Evolutionary conservation across 805 yeast species (phyloP).

Genomic region (Grigorovia yakushimaensis): DNA sequence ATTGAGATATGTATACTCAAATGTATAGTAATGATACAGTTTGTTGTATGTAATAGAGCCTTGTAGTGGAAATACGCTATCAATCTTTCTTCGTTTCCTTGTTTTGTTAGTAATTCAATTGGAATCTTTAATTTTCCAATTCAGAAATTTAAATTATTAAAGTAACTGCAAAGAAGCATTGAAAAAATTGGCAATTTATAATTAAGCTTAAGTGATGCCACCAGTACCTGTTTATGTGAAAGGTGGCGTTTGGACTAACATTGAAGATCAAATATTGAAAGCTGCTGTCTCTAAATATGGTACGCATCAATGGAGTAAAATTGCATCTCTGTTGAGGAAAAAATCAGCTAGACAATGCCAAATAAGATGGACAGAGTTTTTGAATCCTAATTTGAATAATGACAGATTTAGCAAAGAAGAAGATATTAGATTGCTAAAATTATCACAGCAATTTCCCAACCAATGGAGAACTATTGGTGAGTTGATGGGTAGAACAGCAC

Average conservation of each 20-base stretch:
- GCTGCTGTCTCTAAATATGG: conserved; percentile 94
- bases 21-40: background rate
- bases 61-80: background rate
- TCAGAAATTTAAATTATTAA: background rate
- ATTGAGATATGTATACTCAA: too few relatives aligned
- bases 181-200: background rate
- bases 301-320: conserved; percentile 87
- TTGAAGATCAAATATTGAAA: conserved; percentile 73
- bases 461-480: conserved; percentile 94
- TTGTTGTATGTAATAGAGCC: background rate
- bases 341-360: conserved; percentile 89
- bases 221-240: conserved; percentile 63
- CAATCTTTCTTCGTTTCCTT: background rate
- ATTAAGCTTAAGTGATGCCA: background rate
- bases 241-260: conserved; percentile 86
- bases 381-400: conserved; percentile 62
- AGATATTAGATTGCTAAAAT: conserved; percentile 57
- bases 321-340: conserved; percentile 72
- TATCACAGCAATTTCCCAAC: conserved; percentile 70
- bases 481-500: conserved; percentile 72
- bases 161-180: background rate
- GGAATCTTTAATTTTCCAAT: background rate
- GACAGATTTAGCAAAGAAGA: conserved; percentile 65
- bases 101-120: background rate
- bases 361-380: conserved; percentile 84